Conservation (phyloP, 2,329 filamentous ascomycete species). For the Daldinia eschscholtzii region DNA sequence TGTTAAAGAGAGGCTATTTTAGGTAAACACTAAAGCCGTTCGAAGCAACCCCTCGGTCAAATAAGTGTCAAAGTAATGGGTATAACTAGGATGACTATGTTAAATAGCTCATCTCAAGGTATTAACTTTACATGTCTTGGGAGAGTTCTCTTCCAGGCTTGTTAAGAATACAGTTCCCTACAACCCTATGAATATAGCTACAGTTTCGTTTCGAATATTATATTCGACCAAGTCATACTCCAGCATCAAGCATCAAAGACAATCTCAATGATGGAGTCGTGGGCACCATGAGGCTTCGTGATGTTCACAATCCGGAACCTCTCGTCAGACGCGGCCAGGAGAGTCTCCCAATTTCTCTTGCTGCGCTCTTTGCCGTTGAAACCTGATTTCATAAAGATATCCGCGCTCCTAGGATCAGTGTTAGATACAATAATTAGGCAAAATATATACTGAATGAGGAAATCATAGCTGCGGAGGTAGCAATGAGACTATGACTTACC, state of each 20-base stretch:
- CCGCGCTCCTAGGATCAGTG: constrained; percentile 24
- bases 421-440: not conserved
- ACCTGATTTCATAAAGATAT: constrained; percentile 39
- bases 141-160: not conserved
- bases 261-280: constrained; percentile 40
- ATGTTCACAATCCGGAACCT: constrained; percentile 37
- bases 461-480: not conserved
- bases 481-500: constrained; percentile 21
- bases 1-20: too few species aligned
- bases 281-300: constrained; percentile 27
- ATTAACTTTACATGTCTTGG: not conserved
- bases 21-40: too few species aligned
- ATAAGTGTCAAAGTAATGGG: too few species aligned
- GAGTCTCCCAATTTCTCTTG: constrained; percentile 30
- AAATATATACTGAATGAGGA: not conserved
- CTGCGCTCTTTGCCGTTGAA: constrained; percentile 42
- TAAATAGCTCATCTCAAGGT: not conserved
- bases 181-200: not conserved
- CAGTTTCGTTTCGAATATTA: not conserved
- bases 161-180: not conserved
- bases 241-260: constrained; percentile 27
- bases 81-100: too few species aligned
- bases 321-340: constrained; percentile 34
- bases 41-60: not conserved
- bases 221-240: not conserved